Percentiles rank a stretch among this genome's conserved stretches.
These are phyloP conservation scores for Neospermospora avenae DNA, from an alignment of 2,329 filamentous ascomycete genomes.

Conservation along the genomic window DNA sequence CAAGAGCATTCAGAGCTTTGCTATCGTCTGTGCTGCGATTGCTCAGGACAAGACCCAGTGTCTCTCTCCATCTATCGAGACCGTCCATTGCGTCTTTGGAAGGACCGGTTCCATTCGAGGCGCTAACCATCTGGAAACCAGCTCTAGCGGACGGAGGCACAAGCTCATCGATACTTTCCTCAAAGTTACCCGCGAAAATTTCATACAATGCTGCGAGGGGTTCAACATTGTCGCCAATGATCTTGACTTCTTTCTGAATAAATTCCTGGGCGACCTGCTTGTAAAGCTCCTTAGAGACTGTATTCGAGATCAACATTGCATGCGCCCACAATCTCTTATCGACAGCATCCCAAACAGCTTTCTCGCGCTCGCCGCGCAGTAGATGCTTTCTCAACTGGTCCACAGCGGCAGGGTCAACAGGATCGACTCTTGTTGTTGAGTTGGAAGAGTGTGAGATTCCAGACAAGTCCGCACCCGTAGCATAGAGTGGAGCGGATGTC, in stretches of 20 bases:
- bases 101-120: conserved; percentile 56
- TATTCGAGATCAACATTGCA: conserved; percentile 82
- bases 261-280: conserved; percentile 95
- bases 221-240: conserved; percentile 73
- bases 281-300: conserved; percentile 77
- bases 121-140: conserved; percentile 86
- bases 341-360: conserved; percentile 88
- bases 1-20: conserved; percentile 74
- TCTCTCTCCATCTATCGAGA: conserved; percentile 92
- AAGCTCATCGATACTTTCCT: conserved; percentile 93
- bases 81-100: conserved; percentile 76
- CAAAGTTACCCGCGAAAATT: conserved; percentile 87
- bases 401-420: conserved; percentile 65
- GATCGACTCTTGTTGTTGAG: conserved; percentile 53
- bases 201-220: conserved; percentile 90
- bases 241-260: conserved; percentile 89
- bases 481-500: conserved; percentile 33
- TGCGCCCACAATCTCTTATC: conserved; percentile 96
- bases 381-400: conserved; percentile 71
- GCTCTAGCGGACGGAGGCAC: conserved; percentile 90
- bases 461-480: conserved; percentile 39
- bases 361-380: conserved; percentile 78
- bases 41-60: conserved; percentile 77
- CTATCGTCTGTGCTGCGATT: conserved; percentile 82
- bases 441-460: conserved; percentile 38